phyloP scores from a whole-genome alignment of 75 land plant genomes.

The Pinus albicaulis region DNA sequence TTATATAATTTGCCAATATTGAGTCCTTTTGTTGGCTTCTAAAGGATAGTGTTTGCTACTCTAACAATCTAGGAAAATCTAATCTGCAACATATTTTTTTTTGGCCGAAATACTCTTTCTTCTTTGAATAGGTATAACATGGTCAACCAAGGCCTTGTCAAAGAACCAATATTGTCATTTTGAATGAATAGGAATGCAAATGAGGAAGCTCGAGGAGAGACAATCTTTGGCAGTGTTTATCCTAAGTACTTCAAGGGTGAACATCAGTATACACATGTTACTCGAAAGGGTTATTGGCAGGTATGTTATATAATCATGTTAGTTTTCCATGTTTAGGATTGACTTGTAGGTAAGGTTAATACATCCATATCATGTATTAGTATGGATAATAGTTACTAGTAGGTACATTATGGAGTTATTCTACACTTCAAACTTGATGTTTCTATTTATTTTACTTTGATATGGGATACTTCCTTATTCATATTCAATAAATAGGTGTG shows the following conservation, averaged over 20 bases:
- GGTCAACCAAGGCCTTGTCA: slow-evolving; percentile 68
- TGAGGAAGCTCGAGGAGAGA: slow-evolving; percentile 75
- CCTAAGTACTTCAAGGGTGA: slow-evolving; percentile 68
- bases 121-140: slow-evolving; percentile 67
- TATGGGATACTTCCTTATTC: slow-evolving; percentile 79
- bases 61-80: too few species aligned
- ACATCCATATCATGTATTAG: not conserved
- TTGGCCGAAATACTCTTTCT: not conserved
- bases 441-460: slow-evolving; percentile 50
- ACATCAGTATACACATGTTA: slow-evolving; percentile 77
- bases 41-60: not conserved
- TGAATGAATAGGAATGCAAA: slow-evolving; percentile 77
- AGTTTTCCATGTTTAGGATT: not conserved
- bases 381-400: not conserved
- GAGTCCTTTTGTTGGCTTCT: not conserved
- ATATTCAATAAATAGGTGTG: slow-evolving; percentile 56
- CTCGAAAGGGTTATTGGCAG: slow-evolving; percentile 91
- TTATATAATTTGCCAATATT: not conserved
- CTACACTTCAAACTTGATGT: not conserved
- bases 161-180: slow-evolving; percentile 77
- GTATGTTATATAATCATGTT: slow-evolving; percentile 13
- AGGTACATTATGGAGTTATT: not conserved
- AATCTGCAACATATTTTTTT: not conserved
- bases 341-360: not conserved
- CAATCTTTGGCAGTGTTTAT: slow-evolving; percentile 90